These are phyloP conservation scores for Talaromyces islandicus DNA, from an alignment of 2,329 filamentous ascomycete genomes.

Conservation along the genomic window DNA sequence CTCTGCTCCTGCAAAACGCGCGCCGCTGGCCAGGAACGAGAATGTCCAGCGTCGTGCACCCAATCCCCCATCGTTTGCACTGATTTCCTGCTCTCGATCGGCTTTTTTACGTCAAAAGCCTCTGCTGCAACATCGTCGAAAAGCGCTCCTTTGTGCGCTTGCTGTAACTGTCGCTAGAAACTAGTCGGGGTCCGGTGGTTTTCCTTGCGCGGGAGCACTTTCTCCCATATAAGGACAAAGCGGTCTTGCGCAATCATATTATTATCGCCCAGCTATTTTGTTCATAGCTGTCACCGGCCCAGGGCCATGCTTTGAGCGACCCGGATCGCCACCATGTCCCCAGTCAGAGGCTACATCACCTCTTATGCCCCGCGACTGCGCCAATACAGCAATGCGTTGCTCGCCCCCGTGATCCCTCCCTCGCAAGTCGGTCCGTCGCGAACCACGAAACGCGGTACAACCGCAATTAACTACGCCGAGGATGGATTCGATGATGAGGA, in stretches of 20 bases:
- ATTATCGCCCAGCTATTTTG: not conserved
- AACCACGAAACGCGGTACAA: conserved; percentile 95
- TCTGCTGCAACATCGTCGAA: not conserved
- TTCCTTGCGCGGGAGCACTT: not conserved
- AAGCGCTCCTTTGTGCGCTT: not conserved
- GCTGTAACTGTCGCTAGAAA: not conserved
- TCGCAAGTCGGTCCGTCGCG: conserved; percentile 63
- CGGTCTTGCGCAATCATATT: not conserved
- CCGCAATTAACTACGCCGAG: conserved; percentile 95
- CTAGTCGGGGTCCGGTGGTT: not conserved
- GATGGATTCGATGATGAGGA: conserved; percentile 80
- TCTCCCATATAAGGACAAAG: not conserved
- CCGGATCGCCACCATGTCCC: conserved; percentile 40
- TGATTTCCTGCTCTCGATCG: not conserved
- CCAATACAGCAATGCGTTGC: conserved; percentile 83
- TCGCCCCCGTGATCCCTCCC: conserved; percentile 74
- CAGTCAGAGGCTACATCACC: conserved; percentile 81
- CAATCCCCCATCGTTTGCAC: not conserved
- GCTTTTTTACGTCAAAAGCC: not conserved
- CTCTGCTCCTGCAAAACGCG: not conserved
- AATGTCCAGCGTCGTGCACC: not conserved
- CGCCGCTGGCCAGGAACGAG: not conserved
- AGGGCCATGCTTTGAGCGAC: conserved; percentile 32
- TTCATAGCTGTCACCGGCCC: conserved; percentile 8
- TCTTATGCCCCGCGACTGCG: conserved; percentile 88